Conservation (phyloP, 345 rosid species). For the Corymbia maculata region DNA sequence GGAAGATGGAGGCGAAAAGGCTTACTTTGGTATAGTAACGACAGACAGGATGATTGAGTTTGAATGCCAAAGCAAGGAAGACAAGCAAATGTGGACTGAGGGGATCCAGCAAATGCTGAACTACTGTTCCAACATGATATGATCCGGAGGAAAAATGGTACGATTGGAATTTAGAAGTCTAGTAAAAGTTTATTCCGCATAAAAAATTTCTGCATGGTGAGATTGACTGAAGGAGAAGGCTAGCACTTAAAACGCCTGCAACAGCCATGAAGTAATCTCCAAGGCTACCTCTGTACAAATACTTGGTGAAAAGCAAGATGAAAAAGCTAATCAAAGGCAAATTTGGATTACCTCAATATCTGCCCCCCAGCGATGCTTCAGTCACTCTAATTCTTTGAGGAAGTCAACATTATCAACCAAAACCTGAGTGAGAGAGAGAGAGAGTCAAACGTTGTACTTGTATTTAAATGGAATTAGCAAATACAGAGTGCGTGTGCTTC, state of each 20-base stretch:
- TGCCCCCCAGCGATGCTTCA: background rate
- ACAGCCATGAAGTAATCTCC: background rate
- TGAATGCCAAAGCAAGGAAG: conserved; percentile 55
- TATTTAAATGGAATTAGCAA: background rate
- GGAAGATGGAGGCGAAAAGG: conserved; percentile 27
- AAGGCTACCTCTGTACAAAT: background rate
- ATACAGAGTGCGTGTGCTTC: background rate
- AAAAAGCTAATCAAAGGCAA: background rate
- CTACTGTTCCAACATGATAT: conserved; percentile 21
- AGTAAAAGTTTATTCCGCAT: background rate
- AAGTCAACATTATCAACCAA: conserved; percentile 87
- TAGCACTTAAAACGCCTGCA: background rate
- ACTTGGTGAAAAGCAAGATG: background rate
- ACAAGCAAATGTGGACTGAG: conserved; percentile 71
- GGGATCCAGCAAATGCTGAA: conserved; percentile 67
- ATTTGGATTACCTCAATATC: background rate
- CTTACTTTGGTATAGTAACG: conserved; percentile 71
- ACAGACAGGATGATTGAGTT: conserved; percentile 69
- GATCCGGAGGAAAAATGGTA: background rate
- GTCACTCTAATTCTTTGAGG: conserved; percentile 75
- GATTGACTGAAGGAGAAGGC: background rate
- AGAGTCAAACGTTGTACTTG: background rate
- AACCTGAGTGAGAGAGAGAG: conserved; percentile 25
- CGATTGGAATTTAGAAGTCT: conserved; percentile 5
- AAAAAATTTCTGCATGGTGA: background rate